Evolutionary conservation across 345 rosid genomes (phyloP), one percentile per base, ranked within the genome.

Genomic region (Aquilaria malaccensis): DNA sequence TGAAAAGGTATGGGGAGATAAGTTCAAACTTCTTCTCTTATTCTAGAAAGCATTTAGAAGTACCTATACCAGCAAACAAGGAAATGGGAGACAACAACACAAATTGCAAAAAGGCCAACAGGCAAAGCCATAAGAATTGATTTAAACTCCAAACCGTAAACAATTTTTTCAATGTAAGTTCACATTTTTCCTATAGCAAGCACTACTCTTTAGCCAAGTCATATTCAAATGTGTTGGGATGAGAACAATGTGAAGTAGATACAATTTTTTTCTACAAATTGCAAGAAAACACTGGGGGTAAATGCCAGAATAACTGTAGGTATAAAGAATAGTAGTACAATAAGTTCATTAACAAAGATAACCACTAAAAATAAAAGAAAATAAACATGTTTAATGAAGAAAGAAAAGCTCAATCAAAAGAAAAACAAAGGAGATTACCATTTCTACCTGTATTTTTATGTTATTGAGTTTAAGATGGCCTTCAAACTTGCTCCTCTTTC

Each of bases 151-250:
- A 37, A 6, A 91, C 97, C 97, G 80, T 69, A 50, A 62, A 61
- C 50, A 85, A 49, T 2, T 9, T 61, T 63, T 66, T 62, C 84
- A 73, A 70, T 11, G 70, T 60, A 10, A 22, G 50, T 11, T 85
- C 76, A 11, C 60, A 60, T 76, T 79, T 84, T 59, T 80, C 81
- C 67, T 74, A 81, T 52, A 62, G 82, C 65, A 88, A 69, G 54
- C 77, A 68, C 99, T 97, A 95, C 11, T 85, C 96, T 76, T 82
- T 50, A n/a, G 97, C 95, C 96, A 91, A 73, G 41, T 91, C 96
- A 77, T 73, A 88, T 73, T 85, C 97, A 70, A 91, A 57, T 33
- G 84, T 86, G 72, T 91, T 95, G 9, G 89, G 85, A 70, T 95
- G 97, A 70, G 96, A 79, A 70, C 80, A 84, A 79, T 87, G 97